Base-by-base conservation (phyloP, 495 filamentous ascomycete species). In the Aspergillus asperescens region DNA sequence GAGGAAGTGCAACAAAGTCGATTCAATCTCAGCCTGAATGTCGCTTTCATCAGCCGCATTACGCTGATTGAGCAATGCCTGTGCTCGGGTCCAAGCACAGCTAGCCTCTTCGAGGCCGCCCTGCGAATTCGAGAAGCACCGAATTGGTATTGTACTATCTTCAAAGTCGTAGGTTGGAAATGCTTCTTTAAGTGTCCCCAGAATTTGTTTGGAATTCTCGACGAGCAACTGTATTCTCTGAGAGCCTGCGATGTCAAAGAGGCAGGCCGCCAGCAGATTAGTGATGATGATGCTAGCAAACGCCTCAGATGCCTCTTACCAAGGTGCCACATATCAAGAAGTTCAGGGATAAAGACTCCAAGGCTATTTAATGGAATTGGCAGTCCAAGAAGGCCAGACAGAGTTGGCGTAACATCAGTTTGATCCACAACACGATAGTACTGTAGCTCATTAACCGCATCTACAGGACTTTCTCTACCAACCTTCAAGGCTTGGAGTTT, bases 311-410 rank as follows among this genome's bases (percentile, higher is more conserved):
- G 8, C 50, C 7, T 42, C 66, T 50, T 62, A 82, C 83, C 71
- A 60, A 68, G 55, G 44, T 76, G 52, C 90, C 90, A 97, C 59
- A 96, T 80, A 2, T 70, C 68, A 8, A 96, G 70, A 55, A 97
- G 79, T 7, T 87, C 79, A 4, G 83, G 77, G 45, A 97, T 93
- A 47, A 96, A 87, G 15, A 90, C 83, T 2, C 93, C 93, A 0
- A 97, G 69, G 59, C 87, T 97, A 61, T 99, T 99, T 68, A 84
- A 78, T n/a, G 93, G 87, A 15, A 95, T 77, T 0, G 94, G 92
- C 57, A 97, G 82, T 5, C 90, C 90, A 32, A 99, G 75, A 25
- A 97, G 70, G 4, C 84, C 88, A 25, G 87, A 89, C n/a, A 99
- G 67, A 0, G 91, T 95, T 3, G 93, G 90, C 2, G 87, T 88